Evolutionary conservation across 495 filamentous ascomycete genomes (phyloP), one percentile per base, ranked within the genome.

Genomic region (Glonium stellatum): DNA sequence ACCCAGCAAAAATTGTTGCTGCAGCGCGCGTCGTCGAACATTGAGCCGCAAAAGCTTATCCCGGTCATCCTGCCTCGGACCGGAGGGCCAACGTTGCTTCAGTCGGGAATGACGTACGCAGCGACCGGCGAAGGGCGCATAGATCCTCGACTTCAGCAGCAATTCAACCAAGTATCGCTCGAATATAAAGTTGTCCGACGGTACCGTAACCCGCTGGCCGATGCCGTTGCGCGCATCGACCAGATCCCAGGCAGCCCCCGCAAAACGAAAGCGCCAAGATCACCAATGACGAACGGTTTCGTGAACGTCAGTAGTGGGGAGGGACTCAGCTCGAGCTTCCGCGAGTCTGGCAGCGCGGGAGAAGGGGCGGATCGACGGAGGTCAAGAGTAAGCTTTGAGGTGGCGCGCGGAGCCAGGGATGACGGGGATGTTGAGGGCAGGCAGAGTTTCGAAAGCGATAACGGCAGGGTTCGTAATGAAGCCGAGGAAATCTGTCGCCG

Each of bases 1-100:
- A 87, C 83, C 5, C 85, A 88, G 69, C 85, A 88, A 65, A 88
- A 88, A 59, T 72, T 88, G 12, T 82, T 85, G 73, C 79, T 88
- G 1, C 84, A 88, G 69, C 77, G 85, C 22, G 84, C 82, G 15
- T 84, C 80, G 63, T 86, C 84, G 5, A 79, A 76, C 60, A 77
- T 87, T n/a, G 84, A 87, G 57, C 76, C 80, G 11, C 66, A 69
- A 48, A 69, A 73, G 49, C 62, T 73, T 4, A 58, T 78, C 11
- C 76, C 77, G 34, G 72, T 72, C 22, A 71, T 77, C 36, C 65
- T 73, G 23, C 68, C 70, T 60, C 71, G 13, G 60, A 73, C 21
- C 68, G 71, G 42, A 71, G 73, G 18, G 67, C 73, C 48, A 55
- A 15, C 68, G 68, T 6, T 70, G 71, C 27, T 70, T 64, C 15